Evolutionary conservation across 2,329 filamentous ascomycete genomes (phyloP).

Genomic region (Diaporthe caulivora): DNA sequence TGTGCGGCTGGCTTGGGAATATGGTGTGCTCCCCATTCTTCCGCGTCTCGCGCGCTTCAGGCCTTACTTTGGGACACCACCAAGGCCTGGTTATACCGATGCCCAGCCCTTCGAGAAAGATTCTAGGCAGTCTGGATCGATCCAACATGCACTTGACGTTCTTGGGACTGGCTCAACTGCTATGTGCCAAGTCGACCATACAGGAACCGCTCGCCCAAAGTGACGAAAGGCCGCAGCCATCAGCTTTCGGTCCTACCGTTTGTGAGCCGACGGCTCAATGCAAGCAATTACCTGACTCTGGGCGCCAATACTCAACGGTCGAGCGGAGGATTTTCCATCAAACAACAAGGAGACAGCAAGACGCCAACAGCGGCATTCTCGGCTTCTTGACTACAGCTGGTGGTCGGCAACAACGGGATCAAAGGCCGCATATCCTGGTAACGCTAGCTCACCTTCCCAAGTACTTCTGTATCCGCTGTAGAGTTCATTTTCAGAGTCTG

Average conservation of each 20-base stretch:
- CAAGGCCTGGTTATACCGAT: constrained; percentile 5
- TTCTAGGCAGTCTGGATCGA: constrained; percentile 30
- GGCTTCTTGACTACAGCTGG: constrained; percentile 16
- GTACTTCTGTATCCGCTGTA: neutral
- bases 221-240: constrained; percentile 33
- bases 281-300: constrained; percentile 15
- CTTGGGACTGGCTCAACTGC: constrained; percentile 24
- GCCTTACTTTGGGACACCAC: neutral
- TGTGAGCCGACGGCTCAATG: constrained; percentile 31
- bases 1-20: neutral
- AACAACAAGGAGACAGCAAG: neutral
- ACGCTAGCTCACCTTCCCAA: neutral
- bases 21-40: constrained; percentile 2
- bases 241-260: constrained; percentile 20
- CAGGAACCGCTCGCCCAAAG: constrained; percentile 1
- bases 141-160: constrained; percentile 18
- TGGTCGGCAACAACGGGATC: neutral
- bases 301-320: constrained; percentile 26
- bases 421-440: constrained; percentile 14
- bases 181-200: constrained; percentile 27
- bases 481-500: neutral
- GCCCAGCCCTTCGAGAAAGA: constrained; percentile 29
- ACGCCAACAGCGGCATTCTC: constrained; percentile 13
- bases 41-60: constrained; percentile 22
- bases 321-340: neutral